Conservation (phyloP, 2,329 filamentous ascomycete species). For the Aspergillus fumigatiaffinis region DNA sequence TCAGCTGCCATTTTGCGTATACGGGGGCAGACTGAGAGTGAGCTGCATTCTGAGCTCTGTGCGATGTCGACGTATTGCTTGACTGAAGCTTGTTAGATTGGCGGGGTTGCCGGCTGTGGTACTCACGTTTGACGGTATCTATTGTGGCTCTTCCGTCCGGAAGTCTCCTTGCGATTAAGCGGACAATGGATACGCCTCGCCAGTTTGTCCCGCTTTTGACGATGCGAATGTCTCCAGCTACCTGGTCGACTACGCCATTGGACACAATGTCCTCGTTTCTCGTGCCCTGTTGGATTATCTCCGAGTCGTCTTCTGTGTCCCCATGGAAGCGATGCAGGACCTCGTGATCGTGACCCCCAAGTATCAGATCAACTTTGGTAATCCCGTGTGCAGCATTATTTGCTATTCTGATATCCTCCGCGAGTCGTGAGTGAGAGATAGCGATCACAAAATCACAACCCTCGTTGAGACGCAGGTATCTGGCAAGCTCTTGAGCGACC, state of each 20-base stretch:
- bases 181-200: conserved; percentile 9
- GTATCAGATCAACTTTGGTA: conserved; percentile 18
- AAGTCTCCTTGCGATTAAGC: conserved; percentile 5
- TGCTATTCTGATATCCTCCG: conserved; percentile 11
- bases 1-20: background rate
- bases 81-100: conserved; percentile 4
- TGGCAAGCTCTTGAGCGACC: conserved; percentile 2
- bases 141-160: conserved; percentile 1
- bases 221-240: conserved; percentile 8
- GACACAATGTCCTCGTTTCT: background rate
- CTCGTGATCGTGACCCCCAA: conserved; percentile 24
- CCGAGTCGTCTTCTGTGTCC: conserved; percentile 12
- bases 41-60: background rate
- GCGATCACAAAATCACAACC: conserved; percentile 22
- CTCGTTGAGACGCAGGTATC: conserved; percentile 5
- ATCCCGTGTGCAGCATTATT: conserved; percentile 11
- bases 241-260: conserved; percentile 6
- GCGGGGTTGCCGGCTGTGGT: background rate
- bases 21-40: background rate
- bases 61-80: conserved; percentile 13
- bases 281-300: conserved; percentile 9
- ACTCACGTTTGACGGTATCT: conserved; percentile 1
- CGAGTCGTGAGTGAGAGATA: conserved; percentile 22
- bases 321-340: conserved; percentile 15
- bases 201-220: conserved; percentile 17